Base-by-base conservation (phyloP, 768 basidiomycete species). In the Crucibulum laeve region DNA sequence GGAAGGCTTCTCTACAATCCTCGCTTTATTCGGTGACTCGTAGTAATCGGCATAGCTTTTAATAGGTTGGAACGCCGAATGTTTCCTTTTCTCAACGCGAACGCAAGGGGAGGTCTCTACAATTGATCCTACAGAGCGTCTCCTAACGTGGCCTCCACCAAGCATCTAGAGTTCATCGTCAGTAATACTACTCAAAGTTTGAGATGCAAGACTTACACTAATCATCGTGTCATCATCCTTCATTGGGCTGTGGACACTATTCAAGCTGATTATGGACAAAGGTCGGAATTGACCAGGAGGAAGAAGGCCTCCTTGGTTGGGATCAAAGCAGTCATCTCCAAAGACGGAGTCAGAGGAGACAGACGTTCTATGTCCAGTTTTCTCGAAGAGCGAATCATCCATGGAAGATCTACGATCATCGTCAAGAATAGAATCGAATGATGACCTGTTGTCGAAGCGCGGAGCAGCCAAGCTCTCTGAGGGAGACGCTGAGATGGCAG, bases 191-290 rank as follows among this genome's bases (percentile, higher is more conserved):
- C 57, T 37, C 33, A 21, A 21, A 28, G 40, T 24, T 4, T 37
- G 15, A 26, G 7, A 8, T 10, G 18, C 18, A 18, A 18, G 7
- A 64, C 81, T 55, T 59, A 87, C 85, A 28, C 76, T 78, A 37
- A 90, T 83, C 86, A 89, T 87, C 0, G 89, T 90, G 51, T 90
- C 87, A 46, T 88, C 84, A 21, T 89, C 87, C 49, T 70, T 72
- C 34, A 62, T 60, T 0, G 80, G 74, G 46, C 76, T 78, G 32
- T 79, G 74, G 3, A 62, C 58, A 22, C 65, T 68, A 45, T 63
- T 46, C 25, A 76, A 63, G 53, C 84, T 89, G 41, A 80, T 53
- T 25, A 81, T 66, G 0, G 87, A 88, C 22, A 86, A 51, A 0
- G 85, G 85, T 13, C 84, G 69, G 64, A 80, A 84, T 23, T 76